Base-by-base conservation (phyloP, 208 protist genomes). In the Leishmania turanica region DNA sequence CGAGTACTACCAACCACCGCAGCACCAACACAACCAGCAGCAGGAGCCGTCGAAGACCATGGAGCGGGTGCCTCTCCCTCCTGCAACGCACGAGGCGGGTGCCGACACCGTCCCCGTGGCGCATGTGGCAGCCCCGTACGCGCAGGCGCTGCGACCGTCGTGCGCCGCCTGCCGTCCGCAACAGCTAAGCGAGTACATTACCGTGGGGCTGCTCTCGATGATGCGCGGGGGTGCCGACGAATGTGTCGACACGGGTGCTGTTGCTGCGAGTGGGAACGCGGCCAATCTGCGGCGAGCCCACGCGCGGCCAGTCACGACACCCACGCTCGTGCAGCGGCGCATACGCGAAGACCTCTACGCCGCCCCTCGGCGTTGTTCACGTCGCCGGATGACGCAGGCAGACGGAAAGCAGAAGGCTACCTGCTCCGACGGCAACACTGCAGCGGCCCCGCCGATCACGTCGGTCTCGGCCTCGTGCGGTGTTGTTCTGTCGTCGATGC, bases 271-370 rank as follows among this genome's bases (percentile, higher is more conserved):
- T 37, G 49, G 47, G 49, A 24, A 15, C 0, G 13, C 34, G 49
- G 31, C 8, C 71, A 75, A 40, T 15, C 47, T n/a, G 49, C 3
- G 47, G 5, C 31, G 45, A 11, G 34, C 49, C 27, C 47, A 42
- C 24, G 21, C 31, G 49, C 5, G 1, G 51, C 51, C 17, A 17
- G 47, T 31, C 34, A n/a, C 47, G 13, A n/a, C 66, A 19, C 6
- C 66, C 15, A 75, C 74, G 54, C 51, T 56, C 31, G 51, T 83
- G 85, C 77, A 78, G 78, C 85, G 80, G 15, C 60, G 51, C 21
- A 65, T 82, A 31, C 85, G 81, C 17, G 75, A 83, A 34, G 80
- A 88, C 11, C 85, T 88, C 51, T 88, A 88, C 78, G 79, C 81
- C 17, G 54, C 81, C 19, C 81, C 77, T 27, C 83, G 73, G 34